These are phyloP conservation scores for Candida sphagnicola DNA, from an alignment of 805 yeast genomes.

Conservation along the genomic window DNA sequence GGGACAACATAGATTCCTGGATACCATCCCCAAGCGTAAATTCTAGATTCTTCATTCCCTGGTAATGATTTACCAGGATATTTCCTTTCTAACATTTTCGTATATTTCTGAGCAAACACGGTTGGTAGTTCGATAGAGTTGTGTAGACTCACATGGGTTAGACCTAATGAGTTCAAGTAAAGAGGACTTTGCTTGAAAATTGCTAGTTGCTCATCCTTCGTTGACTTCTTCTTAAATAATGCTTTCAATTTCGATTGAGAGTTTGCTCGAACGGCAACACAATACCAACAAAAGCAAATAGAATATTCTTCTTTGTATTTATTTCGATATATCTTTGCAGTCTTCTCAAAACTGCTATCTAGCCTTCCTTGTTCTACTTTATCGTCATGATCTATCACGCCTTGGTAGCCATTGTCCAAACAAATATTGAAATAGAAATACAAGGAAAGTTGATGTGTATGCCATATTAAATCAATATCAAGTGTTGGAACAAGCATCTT, in stretches of 20 bases:
- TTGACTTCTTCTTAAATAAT: constrained; percentile 4
- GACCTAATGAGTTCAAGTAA: constrained; percentile 7
- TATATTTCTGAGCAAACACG: constrained; percentile 2
- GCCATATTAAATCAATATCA: constrained; percentile 11
- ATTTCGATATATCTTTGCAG: constrained; percentile 13
- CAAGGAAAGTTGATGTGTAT: constrained; percentile 8
- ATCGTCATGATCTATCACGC: constrained; percentile 21
- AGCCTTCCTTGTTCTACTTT: constrained; percentile 18
- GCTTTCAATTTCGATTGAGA: constrained; percentile 5
- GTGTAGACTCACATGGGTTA: constrained; percentile 13
- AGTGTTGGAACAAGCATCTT: constrained; percentile 9
- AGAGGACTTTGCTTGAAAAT: constrained; percentile 2
- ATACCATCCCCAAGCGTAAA: neutral
- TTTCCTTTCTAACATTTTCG: constrained; percentile 3
- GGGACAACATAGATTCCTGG: constrained; percentile 7
- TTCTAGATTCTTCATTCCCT: constrained; percentile 1
- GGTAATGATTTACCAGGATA: constrained; percentile 6
- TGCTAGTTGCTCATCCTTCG: neutral
- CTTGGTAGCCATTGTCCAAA: neutral
- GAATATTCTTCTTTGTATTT: constrained; percentile 13
- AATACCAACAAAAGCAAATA: constrained; percentile 19
- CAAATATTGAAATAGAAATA: constrained; percentile 5
- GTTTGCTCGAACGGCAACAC: constrained; percentile 7
- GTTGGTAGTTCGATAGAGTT: constrained; percentile 10
- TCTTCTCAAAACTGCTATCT: constrained; percentile 12